Conservation (phyloP, 2,329 filamentous ascomycete species). For the Colletotrichum lindemuthianum region DNA sequence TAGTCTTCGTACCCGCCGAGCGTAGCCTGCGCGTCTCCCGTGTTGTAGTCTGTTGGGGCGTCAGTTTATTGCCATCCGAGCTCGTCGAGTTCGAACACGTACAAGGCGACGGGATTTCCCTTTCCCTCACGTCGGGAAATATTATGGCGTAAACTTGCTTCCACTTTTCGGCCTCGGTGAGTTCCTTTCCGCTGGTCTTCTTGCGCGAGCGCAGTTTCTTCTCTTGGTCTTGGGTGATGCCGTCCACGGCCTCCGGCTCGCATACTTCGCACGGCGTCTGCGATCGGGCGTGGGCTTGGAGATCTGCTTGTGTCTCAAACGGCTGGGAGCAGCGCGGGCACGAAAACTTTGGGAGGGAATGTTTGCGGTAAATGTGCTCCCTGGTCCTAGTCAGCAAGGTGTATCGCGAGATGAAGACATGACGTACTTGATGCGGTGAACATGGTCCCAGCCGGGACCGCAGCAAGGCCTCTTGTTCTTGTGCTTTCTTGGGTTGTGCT, state of each 20-base stretch:
- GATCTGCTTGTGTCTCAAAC: slow-evolving; percentile 45
- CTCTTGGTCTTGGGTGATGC: slow-evolving; percentile 49
- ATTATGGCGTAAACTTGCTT: slow-evolving; percentile 48
- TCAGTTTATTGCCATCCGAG: background rate
- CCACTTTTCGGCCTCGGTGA: slow-evolving; percentile 51
- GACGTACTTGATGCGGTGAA: slow-evolving; percentile 51
- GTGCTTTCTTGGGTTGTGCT: slow-evolving; percentile 49
- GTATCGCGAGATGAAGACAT: fast-evolving
- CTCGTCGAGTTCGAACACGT: background rate
- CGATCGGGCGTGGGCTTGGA: slow-evolving; percentile 46
- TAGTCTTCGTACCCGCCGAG: slow-evolving; percentile 40
- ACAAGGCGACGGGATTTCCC: slow-evolving; percentile 37
- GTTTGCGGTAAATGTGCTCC: slow-evolving; percentile 52
- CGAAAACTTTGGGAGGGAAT: slow-evolving; percentile 43
- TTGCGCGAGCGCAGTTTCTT: slow-evolving; percentile 47
- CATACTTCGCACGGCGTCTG: slow-evolving; percentile 39
- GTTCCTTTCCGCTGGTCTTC: slow-evolving; percentile 43
- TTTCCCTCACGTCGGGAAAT: slow-evolving; percentile 44
- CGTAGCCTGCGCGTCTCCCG: slow-evolving; percentile 39
- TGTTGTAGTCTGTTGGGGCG: slow-evolving; percentile 45
- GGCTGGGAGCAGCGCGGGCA: slow-evolving; percentile 50
- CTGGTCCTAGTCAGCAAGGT: slow-evolving; percentile 28
- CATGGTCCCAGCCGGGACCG: slow-evolving; percentile 49
- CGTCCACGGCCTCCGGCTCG: slow-evolving; percentile 43
- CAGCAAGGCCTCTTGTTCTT: slow-evolving; percentile 47